phyloP scores from a whole-genome alignment of 192 early-diverging fungal species.

The Linnemannia zychae region DNA sequence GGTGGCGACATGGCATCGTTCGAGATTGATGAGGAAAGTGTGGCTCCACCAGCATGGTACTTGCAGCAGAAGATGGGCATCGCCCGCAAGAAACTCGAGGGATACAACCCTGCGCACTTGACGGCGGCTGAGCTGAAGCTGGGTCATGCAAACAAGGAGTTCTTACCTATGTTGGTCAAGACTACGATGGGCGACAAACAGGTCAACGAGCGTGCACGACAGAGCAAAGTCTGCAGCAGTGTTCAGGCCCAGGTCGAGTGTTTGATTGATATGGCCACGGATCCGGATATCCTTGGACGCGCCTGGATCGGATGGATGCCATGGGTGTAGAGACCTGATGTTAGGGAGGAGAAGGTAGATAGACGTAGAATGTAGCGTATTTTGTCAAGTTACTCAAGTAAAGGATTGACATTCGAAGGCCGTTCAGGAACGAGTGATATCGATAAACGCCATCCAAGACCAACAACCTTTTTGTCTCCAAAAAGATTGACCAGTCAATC shows the following conservation, averaged over 20 bases:
- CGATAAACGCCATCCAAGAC: no score
- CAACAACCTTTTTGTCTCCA: no score
- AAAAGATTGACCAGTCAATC: no score
- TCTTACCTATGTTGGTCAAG: slow-evolving; percentile 57
- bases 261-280: slow-evolving; percentile 82
- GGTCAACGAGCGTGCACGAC: slow-evolving; percentile 60
- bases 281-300: slow-evolving; percentile 73
- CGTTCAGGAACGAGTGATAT: no score
- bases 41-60: slow-evolving; percentile 75
- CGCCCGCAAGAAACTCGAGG: slow-evolving; percentile 75
- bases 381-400: background rate
- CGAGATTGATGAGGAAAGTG: slow-evolving; percentile 53
- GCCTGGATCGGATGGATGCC: slow-evolving; percentile 77
- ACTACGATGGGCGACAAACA: slow-evolving; percentile 65
- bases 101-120: slow-evolving; percentile 78
- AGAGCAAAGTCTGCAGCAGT: slow-evolving; percentile 59
- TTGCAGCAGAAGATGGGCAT: slow-evolving; percentile 81
- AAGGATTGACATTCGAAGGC: no score
- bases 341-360: background rate
- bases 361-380: background rate
- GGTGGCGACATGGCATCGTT: slow-evolving; percentile 52
- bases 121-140: slow-evolving; percentile 65
- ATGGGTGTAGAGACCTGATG: slow-evolving; percentile 9
- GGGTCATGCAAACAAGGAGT: slow-evolving; percentile 74
- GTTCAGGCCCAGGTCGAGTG: slow-evolving; percentile 80